Evolutionary conservation across 257 asterid genomes (phyloP).

Genomic region (Anisodus tanguticus): DNA sequence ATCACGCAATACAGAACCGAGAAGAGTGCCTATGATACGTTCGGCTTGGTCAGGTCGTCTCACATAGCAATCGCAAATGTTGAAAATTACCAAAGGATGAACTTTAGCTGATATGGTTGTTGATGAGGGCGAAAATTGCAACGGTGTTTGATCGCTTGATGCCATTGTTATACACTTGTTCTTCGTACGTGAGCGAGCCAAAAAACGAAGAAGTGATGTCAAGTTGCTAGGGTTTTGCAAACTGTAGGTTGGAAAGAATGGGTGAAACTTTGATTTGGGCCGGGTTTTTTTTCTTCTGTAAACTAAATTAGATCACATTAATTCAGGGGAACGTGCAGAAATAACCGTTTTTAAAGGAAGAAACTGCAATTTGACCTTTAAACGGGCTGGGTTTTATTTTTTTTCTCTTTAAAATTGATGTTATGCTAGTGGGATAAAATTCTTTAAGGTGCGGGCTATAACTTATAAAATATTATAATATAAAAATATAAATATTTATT

Average conservation of each 20-base stretch:
- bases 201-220: not conserved
- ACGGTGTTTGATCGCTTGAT: constrained; percentile 55
- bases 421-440: too few relatives aligned
- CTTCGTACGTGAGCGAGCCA: not conserved
- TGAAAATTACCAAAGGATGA: constrained; percentile 81
- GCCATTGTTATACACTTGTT: constrained; percentile 43
- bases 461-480: too few relatives aligned
- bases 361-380: too few relatives aligned
- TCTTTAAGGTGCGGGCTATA: too few relatives aligned
- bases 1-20: constrained; percentile 89
- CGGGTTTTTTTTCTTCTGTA: not conserved
- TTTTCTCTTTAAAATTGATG: too few relatives aligned
- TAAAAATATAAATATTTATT: too few relatives aligned
- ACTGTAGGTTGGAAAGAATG: not conserved
- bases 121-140: constrained; percentile 61
- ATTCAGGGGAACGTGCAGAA: too few relatives aligned
- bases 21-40: constrained; percentile 90
- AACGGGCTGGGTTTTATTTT: too few relatives aligned
- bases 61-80: constrained; percentile 81
- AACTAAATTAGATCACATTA: not conserved
- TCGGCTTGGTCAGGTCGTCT: constrained; percentile 91
- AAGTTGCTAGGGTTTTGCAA: constrained; percentile 9
- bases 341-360: too few relatives aligned
- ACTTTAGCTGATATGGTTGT: constrained; percentile 66
- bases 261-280: not conserved